These are phyloP conservation scores for Physcia stellaris DNA, from an alignment of 495 filamentous ascomycete genomes.

Conservation along the genomic window DNA sequence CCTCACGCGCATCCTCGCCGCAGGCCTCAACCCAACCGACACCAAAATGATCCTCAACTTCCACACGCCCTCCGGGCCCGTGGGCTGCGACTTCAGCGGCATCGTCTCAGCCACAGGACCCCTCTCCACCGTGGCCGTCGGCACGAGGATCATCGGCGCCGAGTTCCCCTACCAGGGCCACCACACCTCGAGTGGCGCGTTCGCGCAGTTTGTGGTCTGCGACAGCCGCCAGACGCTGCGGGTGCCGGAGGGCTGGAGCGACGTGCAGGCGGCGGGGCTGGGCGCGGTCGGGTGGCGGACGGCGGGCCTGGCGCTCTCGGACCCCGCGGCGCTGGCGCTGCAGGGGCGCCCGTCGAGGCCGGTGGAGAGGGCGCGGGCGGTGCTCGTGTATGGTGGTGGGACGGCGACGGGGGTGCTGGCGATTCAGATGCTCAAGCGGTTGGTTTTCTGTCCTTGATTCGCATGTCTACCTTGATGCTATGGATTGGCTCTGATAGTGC, in stretches of 20 bases:
- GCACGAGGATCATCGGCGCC: constrained; percentile 9
- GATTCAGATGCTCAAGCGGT: constrained; percentile 30
- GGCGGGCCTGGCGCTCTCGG: neutral
- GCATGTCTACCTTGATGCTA: too few relatives aligned
- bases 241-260: neutral
- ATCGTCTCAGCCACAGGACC: constrained; percentile 19
- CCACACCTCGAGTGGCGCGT: constrained; percentile 23
- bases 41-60: constrained; percentile 27
- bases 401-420: constrained; percentile 31
- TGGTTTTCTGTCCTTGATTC: neutral
- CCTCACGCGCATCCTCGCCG: constrained; percentile 13
- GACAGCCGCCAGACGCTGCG: neutral
- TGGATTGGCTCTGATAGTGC: neutral
- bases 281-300: neutral
- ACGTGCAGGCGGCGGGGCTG: neutral
- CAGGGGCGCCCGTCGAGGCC: neutral
- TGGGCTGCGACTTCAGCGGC: constrained; percentile 33
- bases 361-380: neutral
- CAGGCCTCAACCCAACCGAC: constrained; percentile 34
- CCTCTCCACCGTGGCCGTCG: constrained; percentile 13
- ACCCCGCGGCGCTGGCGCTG: neutral
- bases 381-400: constrained; percentile 31
- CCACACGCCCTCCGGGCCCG: constrained; percentile 20
- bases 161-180: constrained; percentile 28
- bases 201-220: constrained; percentile 11